Conservation (phyloP, 176 grass and related monocot genomes). For the Oryza rufipogon region DNA sequence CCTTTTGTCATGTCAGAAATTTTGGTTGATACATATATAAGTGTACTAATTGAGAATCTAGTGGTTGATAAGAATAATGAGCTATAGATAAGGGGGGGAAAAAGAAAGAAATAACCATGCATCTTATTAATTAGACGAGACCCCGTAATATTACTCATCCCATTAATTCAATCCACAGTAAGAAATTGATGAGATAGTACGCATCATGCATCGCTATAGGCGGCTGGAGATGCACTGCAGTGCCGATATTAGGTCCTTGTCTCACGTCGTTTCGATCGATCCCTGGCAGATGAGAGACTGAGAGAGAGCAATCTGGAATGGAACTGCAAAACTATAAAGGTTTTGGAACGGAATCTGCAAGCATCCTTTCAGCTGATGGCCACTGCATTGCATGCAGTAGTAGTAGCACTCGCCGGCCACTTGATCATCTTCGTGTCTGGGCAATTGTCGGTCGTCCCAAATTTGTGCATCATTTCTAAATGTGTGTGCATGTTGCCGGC, state of each 20-base stretch:
- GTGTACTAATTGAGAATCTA: neutral
- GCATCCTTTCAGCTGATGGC: neutral
- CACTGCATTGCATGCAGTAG: too few relatives aligned
- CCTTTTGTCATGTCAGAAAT: too few relatives aligned
- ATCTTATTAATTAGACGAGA: neutral
- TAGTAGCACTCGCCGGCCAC: neutral
- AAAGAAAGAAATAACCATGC: neutral
- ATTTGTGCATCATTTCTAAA: neutral
- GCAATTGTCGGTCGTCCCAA: neutral
- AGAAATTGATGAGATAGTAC: neutral
- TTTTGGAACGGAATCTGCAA: neutral
- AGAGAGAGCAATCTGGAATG: neutral
- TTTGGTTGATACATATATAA: too few relatives aligned
- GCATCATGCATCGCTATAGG: neutral
- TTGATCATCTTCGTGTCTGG: neutral
- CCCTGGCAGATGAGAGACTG: neutral
- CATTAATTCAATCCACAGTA: neutral
- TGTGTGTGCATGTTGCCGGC: too few relatives aligned
- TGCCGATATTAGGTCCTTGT: constrained; percentile 19
- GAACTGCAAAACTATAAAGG: neutral
- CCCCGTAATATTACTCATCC: neutral
- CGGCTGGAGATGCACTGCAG: neutral
- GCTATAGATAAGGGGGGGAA: too few relatives aligned
- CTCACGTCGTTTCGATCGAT: neutral
- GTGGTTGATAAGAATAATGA: neutral